Conservation (phyloP, 495 filamentous ascomycete genomes). For the Monascus purpureus region DNA sequence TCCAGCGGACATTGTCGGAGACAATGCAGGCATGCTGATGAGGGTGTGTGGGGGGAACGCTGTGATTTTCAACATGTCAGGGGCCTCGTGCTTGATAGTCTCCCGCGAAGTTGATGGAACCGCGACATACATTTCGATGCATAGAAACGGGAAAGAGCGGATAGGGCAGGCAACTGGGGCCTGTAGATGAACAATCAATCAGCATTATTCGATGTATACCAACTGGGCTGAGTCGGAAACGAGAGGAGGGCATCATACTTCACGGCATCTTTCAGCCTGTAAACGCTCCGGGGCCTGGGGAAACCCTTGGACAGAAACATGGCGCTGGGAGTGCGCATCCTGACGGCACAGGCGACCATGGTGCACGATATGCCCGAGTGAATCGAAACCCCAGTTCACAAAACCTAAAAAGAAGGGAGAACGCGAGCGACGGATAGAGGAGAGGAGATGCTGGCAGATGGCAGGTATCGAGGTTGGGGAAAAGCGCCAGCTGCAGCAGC, state of each 20-base stretch:
- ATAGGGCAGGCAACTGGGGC: constrained; percentile 38
- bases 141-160: constrained; percentile 57
- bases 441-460: constrained; percentile 17
- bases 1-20: constrained; percentile 91
- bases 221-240: neutral
- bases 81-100: too few species aligned
- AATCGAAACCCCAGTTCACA: constrained; percentile 16
- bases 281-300: constrained; percentile 26
- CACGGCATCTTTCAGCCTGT: constrained; percentile 29
- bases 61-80: constrained; percentile 20
- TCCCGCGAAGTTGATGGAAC: too few species aligned
- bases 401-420: constrained; percentile 10
- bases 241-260: constrained; percentile 22
- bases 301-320: constrained; percentile 31
- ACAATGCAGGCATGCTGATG: constrained; percentile 95
- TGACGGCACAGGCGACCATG: constrained; percentile 33
- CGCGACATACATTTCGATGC: constrained; percentile 56
- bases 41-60: constrained; percentile 87
- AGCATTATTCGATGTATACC: neutral
- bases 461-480: constrained; percentile 10
- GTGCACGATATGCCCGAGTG: constrained; percentile 19
- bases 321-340: constrained; percentile 34
- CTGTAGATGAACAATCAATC: constrained; percentile 12
- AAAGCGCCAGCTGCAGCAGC: constrained; percentile 15
- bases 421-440: constrained; percentile 15